These are phyloP conservation scores for Hypoxylon lenormandii DNA, from an alignment of 495 filamentous ascomycete genomes.

Conservation along the genomic window DNA sequence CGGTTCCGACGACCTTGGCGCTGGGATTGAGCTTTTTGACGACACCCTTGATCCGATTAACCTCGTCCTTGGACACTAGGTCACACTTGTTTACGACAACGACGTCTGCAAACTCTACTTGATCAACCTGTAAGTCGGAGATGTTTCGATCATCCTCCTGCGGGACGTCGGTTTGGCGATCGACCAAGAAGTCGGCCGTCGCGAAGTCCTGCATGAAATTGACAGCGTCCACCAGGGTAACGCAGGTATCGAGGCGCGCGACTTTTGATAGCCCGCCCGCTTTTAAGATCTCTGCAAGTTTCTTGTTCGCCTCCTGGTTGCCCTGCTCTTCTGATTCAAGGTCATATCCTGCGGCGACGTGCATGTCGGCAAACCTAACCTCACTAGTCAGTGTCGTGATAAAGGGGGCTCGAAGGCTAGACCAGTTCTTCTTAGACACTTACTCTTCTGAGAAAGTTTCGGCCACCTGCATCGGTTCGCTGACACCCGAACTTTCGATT, in stretches of 20 bases:
- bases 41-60: slow-evolving; percentile 58
- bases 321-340: slow-evolving; percentile 40
- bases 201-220: slow-evolving; percentile 69
- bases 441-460: slow-evolving; percentile 70
- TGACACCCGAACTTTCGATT: slow-evolving; percentile 71
- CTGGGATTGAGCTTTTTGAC: slow-evolving; percentile 64
- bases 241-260: slow-evolving; percentile 69
- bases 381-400: slow-evolving; percentile 20
- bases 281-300: slow-evolving; percentile 53
- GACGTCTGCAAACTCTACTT: slow-evolving; percentile 73
- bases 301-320: slow-evolving; percentile 41
- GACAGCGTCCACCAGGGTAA: slow-evolving; percentile 70
- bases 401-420: slow-evolving; percentile 46
- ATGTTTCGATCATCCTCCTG: slow-evolving; percentile 71
- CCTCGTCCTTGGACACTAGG: slow-evolving; percentile 53
- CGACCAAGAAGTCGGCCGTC: slow-evolving; percentile 67
- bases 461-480: slow-evolving; percentile 72
- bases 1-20: slow-evolving; percentile 63
- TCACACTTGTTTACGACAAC: slow-evolving; percentile 68
- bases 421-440: slow-evolving; percentile 51
- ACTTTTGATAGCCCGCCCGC: slow-evolving; percentile 65
- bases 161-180: slow-evolving; percentile 56
- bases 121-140: slow-evolving; percentile 71
- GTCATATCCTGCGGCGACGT: slow-evolving; percentile 37
- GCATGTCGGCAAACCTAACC: slow-evolving; percentile 50